A percentile compares a stretch with the other conserved stretches of the same genome.
These are phyloP conservation scores for Phytophthora macrochlamydospora DNA, from an alignment of 352 stramenopile species.

Conservation along the genomic window DNA sequence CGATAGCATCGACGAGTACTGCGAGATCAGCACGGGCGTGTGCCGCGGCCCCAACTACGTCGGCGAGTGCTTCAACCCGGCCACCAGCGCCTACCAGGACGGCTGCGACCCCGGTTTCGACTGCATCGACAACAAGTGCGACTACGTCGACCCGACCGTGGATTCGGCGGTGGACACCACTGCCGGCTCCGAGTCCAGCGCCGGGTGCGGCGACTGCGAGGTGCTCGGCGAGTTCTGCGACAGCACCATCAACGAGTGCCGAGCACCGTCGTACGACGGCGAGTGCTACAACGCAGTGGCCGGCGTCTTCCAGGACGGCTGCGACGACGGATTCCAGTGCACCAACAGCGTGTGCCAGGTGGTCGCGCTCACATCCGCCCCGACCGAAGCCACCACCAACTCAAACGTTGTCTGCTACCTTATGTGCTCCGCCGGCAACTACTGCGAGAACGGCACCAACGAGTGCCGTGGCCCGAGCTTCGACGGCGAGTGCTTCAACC, in stretches of 20 bases:
- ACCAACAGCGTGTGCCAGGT: conserved; percentile 18
- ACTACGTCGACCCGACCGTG: neutral
- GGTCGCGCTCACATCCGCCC: too few relatives aligned
- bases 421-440: conserved; percentile 27
- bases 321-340: conserved; percentile 22
- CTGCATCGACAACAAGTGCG: conserved; percentile 17
- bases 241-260: conserved; percentile 25
- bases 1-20: conserved; percentile 30
- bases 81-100: conserved; percentile 10
- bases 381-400: conserved; percentile 1
- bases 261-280: conserved; percentile 20
- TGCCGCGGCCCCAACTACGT: conserved; percentile 17
- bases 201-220: too few relatives aligned
- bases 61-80: conserved; percentile 34
- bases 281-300: conserved; percentile 40
- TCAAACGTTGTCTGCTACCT: conserved; percentile 13
- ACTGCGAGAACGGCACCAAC: conserved; percentile 32
- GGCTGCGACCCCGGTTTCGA: conserved; percentile 11
- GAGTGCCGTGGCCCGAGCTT: conserved; percentile 27
- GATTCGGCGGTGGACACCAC: too few relatives aligned
- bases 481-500: conserved; percentile 38
- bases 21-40: conserved; percentile 18
- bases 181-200: too few relatives aligned
- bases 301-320: conserved; percentile 18
- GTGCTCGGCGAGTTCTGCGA: conserved; percentile 30